Evolutionary conservation across 106 monocot genomes (phyloP).

Genomic region (Alisma plantagoaquatica): DNA sequence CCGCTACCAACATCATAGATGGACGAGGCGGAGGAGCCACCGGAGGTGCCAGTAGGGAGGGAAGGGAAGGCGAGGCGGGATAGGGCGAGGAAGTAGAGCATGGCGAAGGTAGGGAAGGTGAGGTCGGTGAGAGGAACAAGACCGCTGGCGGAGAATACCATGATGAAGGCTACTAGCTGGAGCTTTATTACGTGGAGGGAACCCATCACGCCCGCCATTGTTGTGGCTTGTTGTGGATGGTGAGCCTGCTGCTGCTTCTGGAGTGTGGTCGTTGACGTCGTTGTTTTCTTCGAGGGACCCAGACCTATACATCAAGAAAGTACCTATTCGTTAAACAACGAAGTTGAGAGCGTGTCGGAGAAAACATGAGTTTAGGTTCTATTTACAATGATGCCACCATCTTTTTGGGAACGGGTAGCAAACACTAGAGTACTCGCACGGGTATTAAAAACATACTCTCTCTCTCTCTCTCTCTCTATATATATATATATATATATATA

Average conservation of each 20-base stretch:
- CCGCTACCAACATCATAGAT: slow-evolving; percentile 30
- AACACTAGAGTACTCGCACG: too few relatives aligned
- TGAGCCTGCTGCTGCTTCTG: slow-evolving; percentile 5
- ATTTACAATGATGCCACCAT: too few relatives aligned
- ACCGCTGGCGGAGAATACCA: slow-evolving; percentile 98
- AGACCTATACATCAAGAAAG: too few relatives aligned
- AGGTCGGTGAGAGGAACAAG: slow-evolving; percentile 87
- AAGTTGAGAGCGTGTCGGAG: too few relatives aligned
- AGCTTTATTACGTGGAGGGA: slow-evolving; percentile 89
- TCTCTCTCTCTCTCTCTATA: too few relatives aligned
- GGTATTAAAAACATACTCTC: too few relatives aligned
- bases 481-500: too few relatives aligned
- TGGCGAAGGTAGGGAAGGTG: slow-evolving; percentile 49
- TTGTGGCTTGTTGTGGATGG: slow-evolving; percentile 3
- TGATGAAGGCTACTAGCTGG: slow-evolving; percentile 92
- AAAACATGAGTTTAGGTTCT: too few relatives aligned
- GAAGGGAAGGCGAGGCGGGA: slow-evolving; percentile 61
- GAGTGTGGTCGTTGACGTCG: background rate
- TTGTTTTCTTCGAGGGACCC: too few relatives aligned
- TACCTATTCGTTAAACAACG: too few relatives aligned
- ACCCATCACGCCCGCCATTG: slow-evolving; percentile 55
- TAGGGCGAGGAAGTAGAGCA: slow-evolving; percentile 39
- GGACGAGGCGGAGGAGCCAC: background rate
- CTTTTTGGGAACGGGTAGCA: too few relatives aligned
- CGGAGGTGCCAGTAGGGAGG: slow-evolving; percentile 48